Percentiles rank a stretch among this genome's conserved stretches.
phyloP scores from a whole-genome alignment of 1,284 basidiomycete species.

The Leccinum solheimii region DNA sequence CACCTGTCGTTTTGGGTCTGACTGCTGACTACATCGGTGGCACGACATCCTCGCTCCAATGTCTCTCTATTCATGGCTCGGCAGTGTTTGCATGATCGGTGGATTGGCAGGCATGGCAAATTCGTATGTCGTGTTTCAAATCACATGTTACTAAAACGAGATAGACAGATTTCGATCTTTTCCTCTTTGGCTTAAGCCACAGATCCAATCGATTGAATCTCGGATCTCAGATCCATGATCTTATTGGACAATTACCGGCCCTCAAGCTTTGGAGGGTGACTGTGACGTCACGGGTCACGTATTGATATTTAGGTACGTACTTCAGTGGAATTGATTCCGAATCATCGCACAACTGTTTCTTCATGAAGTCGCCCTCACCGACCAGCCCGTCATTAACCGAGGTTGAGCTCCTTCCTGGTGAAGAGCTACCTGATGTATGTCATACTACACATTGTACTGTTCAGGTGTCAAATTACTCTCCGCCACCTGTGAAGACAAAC shows the following conservation, averaged over 20 bases:
- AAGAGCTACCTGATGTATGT: background rate
- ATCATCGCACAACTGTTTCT: background rate
- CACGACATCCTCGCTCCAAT: no score
- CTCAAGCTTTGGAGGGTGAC: background rate
- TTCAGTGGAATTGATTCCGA: background rate
- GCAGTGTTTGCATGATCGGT: no score
- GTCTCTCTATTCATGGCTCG: slow-evolving; percentile 68
- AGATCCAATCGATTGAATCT: background rate
- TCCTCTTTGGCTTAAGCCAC: background rate
- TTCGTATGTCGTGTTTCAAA: no score
- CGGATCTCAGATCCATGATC: background rate
- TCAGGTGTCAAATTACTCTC: background rate
- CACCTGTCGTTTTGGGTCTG: slow-evolving; percentile 95
- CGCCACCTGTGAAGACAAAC: background rate
- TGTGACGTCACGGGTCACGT: background rate
- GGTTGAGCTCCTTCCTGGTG: background rate
- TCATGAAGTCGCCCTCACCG: background rate
- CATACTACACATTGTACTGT: background rate
- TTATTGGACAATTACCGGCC: background rate
- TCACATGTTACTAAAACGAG: no score
- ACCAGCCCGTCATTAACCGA: background rate
- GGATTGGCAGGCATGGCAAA: no score
- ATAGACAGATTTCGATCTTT: background rate
- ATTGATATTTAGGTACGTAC: background rate
- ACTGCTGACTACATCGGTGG: slow-evolving; percentile 88